Evolutionary conservation across 202 grass and related monocot genomes (phyloP).

Genomic region (Eragrostis tef): DNA sequence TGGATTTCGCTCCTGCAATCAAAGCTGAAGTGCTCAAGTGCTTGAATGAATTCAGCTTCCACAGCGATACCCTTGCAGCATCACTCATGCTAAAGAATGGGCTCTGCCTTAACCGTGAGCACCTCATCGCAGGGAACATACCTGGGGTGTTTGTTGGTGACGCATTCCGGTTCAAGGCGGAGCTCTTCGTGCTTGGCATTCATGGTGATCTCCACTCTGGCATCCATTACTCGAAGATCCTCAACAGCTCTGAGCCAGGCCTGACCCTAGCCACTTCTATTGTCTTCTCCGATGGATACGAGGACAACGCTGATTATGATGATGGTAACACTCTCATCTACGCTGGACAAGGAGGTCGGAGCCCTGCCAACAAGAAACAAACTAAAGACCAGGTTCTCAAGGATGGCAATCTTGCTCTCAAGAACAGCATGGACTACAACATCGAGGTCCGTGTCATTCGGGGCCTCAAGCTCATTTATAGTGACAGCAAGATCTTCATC

Average conservation of each 20-base stretch:
- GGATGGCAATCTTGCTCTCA: background rate
- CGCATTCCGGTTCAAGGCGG: background rate
- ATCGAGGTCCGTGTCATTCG: background rate
- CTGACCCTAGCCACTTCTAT: background rate
- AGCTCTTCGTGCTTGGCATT: background rate
- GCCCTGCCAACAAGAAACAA: background rate
- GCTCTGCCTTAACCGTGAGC: background rate
- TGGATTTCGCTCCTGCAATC: background rate
- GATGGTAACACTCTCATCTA: background rate
- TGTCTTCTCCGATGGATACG: background rate
- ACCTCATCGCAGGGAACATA: background rate
- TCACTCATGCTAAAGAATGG: background rate
- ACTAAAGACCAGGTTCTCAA: background rate
- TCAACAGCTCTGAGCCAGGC: background rate
- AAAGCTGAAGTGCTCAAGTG: background rate
- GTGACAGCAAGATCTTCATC: background rate
- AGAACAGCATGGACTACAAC: background rate
- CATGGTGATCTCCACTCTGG: background rate
- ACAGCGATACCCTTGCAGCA: background rate
- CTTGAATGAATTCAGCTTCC: no score
- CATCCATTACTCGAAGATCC: background rate
- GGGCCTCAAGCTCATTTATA: background rate
- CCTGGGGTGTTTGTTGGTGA: background rate
- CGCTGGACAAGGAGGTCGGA: background rate
- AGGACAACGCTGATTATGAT: background rate